Evolutionary conservation across 2,329 filamentous ascomycete species (phyloP), one percentile per base, ranked within the genome.

Genomic region (Beauveria australis): DNA sequence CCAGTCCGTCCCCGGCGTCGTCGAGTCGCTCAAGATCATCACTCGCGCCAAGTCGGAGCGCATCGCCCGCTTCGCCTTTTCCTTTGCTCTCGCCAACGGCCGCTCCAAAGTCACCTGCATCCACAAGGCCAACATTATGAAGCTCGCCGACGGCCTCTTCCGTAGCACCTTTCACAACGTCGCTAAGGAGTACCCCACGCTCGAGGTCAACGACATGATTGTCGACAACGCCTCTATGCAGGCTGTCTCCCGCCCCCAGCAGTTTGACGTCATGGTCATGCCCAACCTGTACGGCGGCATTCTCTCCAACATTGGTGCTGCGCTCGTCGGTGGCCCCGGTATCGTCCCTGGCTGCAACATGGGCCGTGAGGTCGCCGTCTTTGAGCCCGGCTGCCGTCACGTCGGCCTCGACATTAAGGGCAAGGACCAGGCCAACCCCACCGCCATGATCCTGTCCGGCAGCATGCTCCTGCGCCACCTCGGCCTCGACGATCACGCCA

Each of bases 81-180:
- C 89, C 74, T 99, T 99, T 73, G 94, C 94, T 62, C 88, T 97
- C 62, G 94, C 94, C 78, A 99, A 99, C 85, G 93, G 95, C 85
- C 87, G 94, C 75, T 93, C 95, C 84, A 97, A 97, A 89, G 91
- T 99, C 62, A 97, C 94, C 68, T 97, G 93, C 82, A 97, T 99
- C 75, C 94, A 99, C 89, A 99, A 99, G 86, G 94, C 94, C 79
- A 99, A 99, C 85, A 99, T 99, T 82, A 99, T 99, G 94, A 99
- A 99, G 86, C 85, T 99, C 63, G 93, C 92, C 75, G 94, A 99
- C 70, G 94, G 94, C 78, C 89, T 99, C 61, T 99, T 99, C 91
- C 89, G 94, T 76, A 93, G 88, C 81, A 97, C 94, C 68, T 95
- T 97, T 84, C 91, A 96, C 82, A 84, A 87, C 72, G 87, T 94